Conservation (phyloP, 2,329 filamentous ascomycete genomes). For the Myriosclerotinia curreyana region DNA sequence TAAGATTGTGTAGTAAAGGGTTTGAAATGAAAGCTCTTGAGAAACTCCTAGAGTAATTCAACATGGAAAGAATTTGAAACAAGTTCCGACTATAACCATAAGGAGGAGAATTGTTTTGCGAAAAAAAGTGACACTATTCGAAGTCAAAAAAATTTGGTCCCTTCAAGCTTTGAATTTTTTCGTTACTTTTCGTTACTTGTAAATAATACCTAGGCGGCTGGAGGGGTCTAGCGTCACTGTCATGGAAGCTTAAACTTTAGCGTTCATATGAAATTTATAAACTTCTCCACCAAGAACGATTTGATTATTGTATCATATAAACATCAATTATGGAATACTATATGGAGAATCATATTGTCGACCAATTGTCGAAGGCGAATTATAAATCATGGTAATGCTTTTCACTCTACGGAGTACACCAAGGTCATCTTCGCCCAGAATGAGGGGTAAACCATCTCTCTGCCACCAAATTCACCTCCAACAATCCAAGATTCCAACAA, state of each 20-base stretch:
- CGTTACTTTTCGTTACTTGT: no score
- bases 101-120: neutral
- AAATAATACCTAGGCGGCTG: neutral
- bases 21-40: constrained; percentile 9
- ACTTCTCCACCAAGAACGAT: constrained; percentile 7
- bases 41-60: constrained; percentile 15
- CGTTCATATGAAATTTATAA: constrained; percentile 10
- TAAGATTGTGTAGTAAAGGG: neutral
- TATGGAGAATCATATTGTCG: neutral
- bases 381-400: neutral
- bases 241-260: constrained; percentile 6
- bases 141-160: neutral
- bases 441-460: neutral
- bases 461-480: neutral
- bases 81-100: neutral
- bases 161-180: constrained; percentile 14
- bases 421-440: neutral
- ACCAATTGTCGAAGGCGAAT: neutral
- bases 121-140: neutral
- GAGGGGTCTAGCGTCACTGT: constrained; percentile 13
- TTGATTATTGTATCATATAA: constrained; percentile 5
- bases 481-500: no score
- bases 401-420: no score
- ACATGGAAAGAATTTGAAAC: constrained; percentile 35
- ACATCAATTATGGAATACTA: constrained; percentile 2